Conservation (phyloP, 208 protist genomes). For the Trichomonas gallinae region DNA sequence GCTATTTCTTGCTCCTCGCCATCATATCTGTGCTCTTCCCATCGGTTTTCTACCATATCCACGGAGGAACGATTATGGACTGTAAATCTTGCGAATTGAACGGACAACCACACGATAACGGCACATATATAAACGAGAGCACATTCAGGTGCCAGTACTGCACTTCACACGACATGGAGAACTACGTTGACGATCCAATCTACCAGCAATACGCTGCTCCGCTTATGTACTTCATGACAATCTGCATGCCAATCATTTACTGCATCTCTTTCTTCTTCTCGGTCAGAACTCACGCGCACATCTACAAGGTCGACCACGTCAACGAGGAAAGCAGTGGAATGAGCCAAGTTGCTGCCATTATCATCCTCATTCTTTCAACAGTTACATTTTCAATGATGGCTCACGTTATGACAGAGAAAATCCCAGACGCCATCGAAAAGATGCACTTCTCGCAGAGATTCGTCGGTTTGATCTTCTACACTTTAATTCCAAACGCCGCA, state of each 20-base stretch:
- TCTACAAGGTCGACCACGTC: background rate
- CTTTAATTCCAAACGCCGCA: constrained; percentile 1
- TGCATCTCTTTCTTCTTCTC: background rate
- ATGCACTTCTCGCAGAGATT: background rate
- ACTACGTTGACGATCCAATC: background rate
- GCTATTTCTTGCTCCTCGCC: background rate
- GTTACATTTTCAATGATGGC: background rate
- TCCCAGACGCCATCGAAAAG: background rate
- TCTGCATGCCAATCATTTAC: background rate
- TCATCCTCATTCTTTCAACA: background rate
- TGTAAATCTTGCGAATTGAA: background rate
- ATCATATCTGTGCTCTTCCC: background rate
- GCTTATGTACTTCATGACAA: background rate
- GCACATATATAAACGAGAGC: no score
- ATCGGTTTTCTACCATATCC: background rate
- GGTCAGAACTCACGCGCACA: background rate
- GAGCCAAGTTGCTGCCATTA: background rate
- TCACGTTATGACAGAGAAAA: constrained; percentile 17
- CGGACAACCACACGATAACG: no score
- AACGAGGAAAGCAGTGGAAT: background rate
- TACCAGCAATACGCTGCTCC: background rate
- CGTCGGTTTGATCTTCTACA: constrained; percentile 7
- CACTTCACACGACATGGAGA: background rate
- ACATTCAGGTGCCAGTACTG: background rate
- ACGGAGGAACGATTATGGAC: background rate